These are phyloP conservation scores for Mycena maculata DNA, from an alignment of 768 basidiomycete genomes.

Conservation along the genomic window DNA sequence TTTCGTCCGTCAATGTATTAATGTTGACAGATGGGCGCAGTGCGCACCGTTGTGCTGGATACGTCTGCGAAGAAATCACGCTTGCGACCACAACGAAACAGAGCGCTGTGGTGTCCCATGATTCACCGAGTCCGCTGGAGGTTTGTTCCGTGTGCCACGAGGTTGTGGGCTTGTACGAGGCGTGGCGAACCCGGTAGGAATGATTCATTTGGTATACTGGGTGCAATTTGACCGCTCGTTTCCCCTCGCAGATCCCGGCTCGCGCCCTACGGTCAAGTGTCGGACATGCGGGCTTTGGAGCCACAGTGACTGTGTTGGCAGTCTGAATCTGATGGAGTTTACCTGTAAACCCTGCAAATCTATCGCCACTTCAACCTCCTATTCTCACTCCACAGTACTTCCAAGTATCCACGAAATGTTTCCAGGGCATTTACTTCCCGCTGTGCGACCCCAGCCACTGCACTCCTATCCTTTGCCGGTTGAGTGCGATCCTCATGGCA, in stretches of 20 bases:
- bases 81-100: neutral
- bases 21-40: neutral
- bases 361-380: no score
- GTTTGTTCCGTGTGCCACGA: constrained; percentile 5
- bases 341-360: neutral
- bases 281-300: neutral
- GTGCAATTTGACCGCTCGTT: neutral
- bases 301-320: neutral
- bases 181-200: neutral
- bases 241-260: neutral
- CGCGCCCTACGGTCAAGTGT: neutral
- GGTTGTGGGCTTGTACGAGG: neutral
- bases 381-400: no score
- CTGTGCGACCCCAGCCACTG: no score
- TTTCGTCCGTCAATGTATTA: neutral
- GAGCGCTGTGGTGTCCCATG: constrained; percentile 1
- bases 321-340: neutral
- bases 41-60: neutral
- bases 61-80: constrained; percentile 6
- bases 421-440: no score
- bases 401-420: no score
- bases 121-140: constrained; percentile 1
- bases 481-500: no score
- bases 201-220: neutral
- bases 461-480: no score